Percentiles rank a stretch among this genome's conserved stretches.
Conservation (phyloP, 306 rosid genomes). For the Mimosa pudica region DNA sequence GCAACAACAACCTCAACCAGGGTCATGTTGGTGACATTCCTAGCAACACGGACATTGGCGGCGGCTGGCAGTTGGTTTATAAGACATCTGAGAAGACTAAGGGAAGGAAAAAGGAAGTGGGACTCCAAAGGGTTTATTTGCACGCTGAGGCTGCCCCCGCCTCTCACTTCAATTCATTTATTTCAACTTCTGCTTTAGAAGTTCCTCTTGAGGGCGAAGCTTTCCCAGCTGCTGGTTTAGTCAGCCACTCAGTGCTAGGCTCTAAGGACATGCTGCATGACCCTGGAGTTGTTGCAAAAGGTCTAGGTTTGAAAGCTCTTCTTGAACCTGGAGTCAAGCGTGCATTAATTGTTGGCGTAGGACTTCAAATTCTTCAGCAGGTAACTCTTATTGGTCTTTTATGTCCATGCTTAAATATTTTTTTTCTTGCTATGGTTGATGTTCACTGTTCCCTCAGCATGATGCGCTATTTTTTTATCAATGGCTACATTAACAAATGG, state of each 20-base stretch:
- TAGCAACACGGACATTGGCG: constrained; percentile 74
- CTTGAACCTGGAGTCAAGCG: constrained; percentile 88
- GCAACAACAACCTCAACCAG: constrained; percentile 40
- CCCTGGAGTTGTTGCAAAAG: constrained; percentile 49
- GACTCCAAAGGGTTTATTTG: constrained; percentile 78
- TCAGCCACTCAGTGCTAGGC: constrained; percentile 66
- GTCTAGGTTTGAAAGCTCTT: constrained; percentile 57
- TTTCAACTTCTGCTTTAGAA: constrained; percentile 65
- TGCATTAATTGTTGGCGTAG: constrained; percentile 82
- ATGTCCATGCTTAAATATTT: not conserved
- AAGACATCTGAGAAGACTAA: constrained; percentile 58
- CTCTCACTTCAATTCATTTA: constrained; percentile 58
- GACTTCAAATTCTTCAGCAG: constrained; percentile 96
- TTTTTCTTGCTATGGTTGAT: constrained; percentile 14
- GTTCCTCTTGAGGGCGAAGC: constrained; percentile 57
- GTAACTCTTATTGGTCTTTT: constrained; percentile 37
- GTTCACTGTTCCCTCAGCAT: not conserved
- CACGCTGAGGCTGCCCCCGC: constrained; percentile 60
- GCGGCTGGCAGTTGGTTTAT: constrained; percentile 95
- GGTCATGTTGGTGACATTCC: constrained; percentile 42
- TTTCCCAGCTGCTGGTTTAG: constrained; percentile 79
- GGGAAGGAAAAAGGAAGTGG: constrained; percentile 55
- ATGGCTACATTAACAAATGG: not conserved
- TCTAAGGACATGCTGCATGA: constrained; percentile 49
- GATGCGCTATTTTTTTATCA: constrained; percentile 10